Evolutionary conservation across 139 green algal genomes (phyloP), one percentile per base, ranked within the genome.

Genomic region (Chlamydomonas sphaeroides): DNA sequence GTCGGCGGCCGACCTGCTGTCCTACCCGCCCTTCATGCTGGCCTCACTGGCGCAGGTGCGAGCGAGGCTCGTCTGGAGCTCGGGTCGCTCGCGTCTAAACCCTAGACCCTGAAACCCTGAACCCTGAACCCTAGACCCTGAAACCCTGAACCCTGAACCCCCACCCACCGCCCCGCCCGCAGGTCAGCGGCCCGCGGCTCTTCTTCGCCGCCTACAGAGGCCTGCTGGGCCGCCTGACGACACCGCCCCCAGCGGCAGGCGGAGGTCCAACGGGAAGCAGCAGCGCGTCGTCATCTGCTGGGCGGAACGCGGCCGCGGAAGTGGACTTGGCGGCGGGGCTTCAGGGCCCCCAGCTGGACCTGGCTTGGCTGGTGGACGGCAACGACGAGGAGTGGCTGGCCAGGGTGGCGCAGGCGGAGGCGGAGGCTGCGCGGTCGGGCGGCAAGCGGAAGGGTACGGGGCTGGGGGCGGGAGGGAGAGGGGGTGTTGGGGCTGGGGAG

Each of bases 321-420:
- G 28, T 8, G 8, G 49, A 21, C 21, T 8, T 10, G 21, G 21
- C 14, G 56, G 56, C 8, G 56, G 11, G 5, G 56, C 5, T 10
- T 28, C 56, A 28, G 56, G 21, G 14, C 25, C 11, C 56, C 7
- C 5, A 65, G 18, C 49, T 78, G 36, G 71, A 78, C 35, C 71
- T 78, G 49, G 11, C 30, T 1, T 78, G 71, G 71, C 49, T 78
- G 71, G 42, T 32, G 1, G 49, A 78, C 33, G 71, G 71, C 32
- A 67, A 35, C 35, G 71, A 78, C 33, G 71, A 78, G 35, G 51
- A 78, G 35, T 78, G 53, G 35, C 71, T 78, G 32, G 23, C 10
- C 33, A 35, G 71, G 35, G 49, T 66, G 51, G 35, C 35, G 48
- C 17, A 23, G 53, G 71, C 51, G 71, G 51, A 67, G n/a, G n/a